Conservation (phyloP, 2,329 filamentous ascomycete species). For the Orbilia javanica region DNA sequence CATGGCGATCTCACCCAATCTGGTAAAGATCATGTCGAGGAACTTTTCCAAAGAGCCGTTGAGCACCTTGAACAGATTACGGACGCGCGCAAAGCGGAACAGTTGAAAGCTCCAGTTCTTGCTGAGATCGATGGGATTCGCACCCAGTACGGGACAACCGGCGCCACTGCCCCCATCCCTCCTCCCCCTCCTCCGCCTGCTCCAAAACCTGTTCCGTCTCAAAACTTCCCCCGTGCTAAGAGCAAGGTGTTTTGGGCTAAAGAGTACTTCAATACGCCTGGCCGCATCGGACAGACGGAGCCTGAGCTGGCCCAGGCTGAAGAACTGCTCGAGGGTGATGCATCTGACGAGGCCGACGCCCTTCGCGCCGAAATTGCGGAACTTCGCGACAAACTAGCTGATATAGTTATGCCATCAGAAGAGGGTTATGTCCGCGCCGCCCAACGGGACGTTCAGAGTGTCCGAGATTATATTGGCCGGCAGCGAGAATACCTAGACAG, state of each 20-base stretch:
- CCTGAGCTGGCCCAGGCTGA: slow-evolving; percentile 31
- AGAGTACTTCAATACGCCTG: slow-evolving; percentile 36
- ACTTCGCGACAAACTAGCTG: slow-evolving; percentile 20
- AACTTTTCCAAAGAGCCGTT: slow-evolving; percentile 31
- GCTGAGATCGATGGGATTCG: slow-evolving; percentile 30
- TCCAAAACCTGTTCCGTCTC: background rate
- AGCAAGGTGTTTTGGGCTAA: slow-evolving; percentile 39
- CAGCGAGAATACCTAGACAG: slow-evolving; percentile 26
- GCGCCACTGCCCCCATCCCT: background rate
- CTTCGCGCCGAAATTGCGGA: slow-evolving; percentile 32
- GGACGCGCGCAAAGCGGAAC: slow-evolving; percentile 30
- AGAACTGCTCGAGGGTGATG: slow-evolving; percentile 17
- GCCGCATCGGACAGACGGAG: slow-evolving; percentile 32
- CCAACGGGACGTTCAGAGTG: slow-evolving; percentile 32
- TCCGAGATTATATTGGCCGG: slow-evolving; percentile 36
- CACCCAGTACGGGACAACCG: slow-evolving; percentile 20
- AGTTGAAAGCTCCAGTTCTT: slow-evolving; percentile 32
- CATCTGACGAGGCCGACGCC: slow-evolving; percentile 21
- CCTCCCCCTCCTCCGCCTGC: background rate
- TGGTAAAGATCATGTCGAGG: slow-evolving; percentile 35
- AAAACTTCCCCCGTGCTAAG: slow-evolving; percentile 13
- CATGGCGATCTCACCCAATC: slow-evolving; percentile 16
- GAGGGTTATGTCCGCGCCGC: slow-evolving; percentile 28
- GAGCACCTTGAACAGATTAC: slow-evolving; percentile 31
- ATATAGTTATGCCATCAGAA: slow-evolving; percentile 26